Base-by-base conservation (phyloP, 176 grass and related monocot species). In the Oryza officinalis region DNA sequence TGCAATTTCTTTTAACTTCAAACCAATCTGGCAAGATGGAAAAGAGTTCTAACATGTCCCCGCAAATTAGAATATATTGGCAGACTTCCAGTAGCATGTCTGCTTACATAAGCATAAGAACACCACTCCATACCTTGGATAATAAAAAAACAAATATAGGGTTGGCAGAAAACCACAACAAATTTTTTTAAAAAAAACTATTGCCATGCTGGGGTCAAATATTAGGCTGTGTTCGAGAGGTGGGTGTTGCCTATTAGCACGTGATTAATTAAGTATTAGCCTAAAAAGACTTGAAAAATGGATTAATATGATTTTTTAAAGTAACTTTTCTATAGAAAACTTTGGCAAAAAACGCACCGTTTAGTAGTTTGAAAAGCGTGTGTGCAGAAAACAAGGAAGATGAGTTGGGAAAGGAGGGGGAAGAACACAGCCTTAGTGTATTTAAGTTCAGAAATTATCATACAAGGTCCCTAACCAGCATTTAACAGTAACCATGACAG, bases 1-100 rank as follows among this genome's bases (percentile, higher is more conserved):
- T 73, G 54, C 66, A 47, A 9, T 38, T 83, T 10, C 65, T 76
- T 59, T 23, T 9, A 81, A 81, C 15, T 83, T 74, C 71, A 67
- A 74, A 81, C 20, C 64, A 76, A 41, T 80, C 18, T 70, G 81
- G 28, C 17, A 27, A 57, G 33, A 59, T 69, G 33, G 54, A 75
- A 28, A 77, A 80, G 63, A 85, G 76, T 15, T 13, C 37, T 23
- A 77, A 60, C 30, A 76, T 38, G 5, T 59, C 41, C 44, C 47
- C 46, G 18, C 7, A 28, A 57, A 81, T 60, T 52, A 3, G 26
- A 67, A 80, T 37, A 79, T 65, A 30, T 63, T 38, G 13, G 27
- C 13, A 13, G 22, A 59, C 23, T 17, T 71, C 22, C n/a, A 64
- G 8, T 13, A 72, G 35, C 37, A 25, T 18, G 1, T 12, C 28